Percentiles rank a stretch among this genome's conserved stretches.
Evolutionary conservation across 495 filamentous ascomycete genomes (phyloP).

Genomic region (Penicillium pancosmium): DNA sequence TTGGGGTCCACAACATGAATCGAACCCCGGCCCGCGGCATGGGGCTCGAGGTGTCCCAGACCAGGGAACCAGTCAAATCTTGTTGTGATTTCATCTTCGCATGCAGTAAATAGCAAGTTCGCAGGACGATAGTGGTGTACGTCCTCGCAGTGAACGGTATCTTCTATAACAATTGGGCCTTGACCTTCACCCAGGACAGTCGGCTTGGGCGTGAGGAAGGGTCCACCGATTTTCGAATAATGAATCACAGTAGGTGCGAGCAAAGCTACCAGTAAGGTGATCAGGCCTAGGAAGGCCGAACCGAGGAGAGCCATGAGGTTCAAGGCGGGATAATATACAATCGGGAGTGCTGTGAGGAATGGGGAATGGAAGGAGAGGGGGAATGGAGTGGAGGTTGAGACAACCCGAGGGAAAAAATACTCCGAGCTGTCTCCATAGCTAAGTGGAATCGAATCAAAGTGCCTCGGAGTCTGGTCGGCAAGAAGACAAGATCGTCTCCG

Average conservation of each 20-base stretch:
- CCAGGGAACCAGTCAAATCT: conserved; percentile 61
- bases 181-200: conserved; percentile 37
- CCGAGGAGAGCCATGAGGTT: conserved; percentile 28
- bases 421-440: conserved; percentile 5
- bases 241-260: conserved; percentile 36
- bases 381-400: neutral
- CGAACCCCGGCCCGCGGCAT: conserved; percentile 41
- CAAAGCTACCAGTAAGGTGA: conserved; percentile 37
- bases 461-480: conserved; percentile 5
- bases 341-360: neutral
- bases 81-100: conserved; percentile 47
- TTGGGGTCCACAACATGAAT: conserved; percentile 59
- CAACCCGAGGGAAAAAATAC: neutral
- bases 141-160: conserved; percentile 62
- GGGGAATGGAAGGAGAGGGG: conserved; percentile 7
- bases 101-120: conserved; percentile 58
- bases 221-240: conserved; percentile 32
- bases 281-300: conserved; percentile 32
- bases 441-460: conserved; percentile 1
- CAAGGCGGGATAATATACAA: neutral
- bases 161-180: conserved; percentile 45
- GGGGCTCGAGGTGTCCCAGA: conserved; percentile 40
- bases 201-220: conserved; percentile 28
- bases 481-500: conserved; percentile 3
- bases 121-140: conserved; percentile 56